Base-by-base conservation (phyloP, 176 grass and related monocot species). In the Zoysia pacifica region DNA sequence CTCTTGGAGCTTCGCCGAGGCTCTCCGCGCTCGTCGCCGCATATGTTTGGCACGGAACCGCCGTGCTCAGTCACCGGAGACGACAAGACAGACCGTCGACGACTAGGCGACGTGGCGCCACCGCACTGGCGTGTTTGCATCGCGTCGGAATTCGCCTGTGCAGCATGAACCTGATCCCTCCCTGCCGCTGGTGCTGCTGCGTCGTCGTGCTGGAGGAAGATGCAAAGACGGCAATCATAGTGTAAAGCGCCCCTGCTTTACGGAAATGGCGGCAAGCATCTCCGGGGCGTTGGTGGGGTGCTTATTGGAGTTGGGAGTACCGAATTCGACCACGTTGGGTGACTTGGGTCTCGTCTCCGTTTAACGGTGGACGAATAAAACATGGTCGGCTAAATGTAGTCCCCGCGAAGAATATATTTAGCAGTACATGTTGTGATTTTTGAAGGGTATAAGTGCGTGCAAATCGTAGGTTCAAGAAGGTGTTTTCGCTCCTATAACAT, bases 191-290 rank as follows among this genome's bases (percentile, higher is more conserved):
- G 28, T 61, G 19, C 41, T 6, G 63, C 38, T 49, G 44, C 64
- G 3, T 69, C 63, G 13, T 20, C 59, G 47, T 41, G 68, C 74
- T n/a, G 48, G 45, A 52, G 77, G 58, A 38, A 82, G 87, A 85
- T 85, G 87, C 87, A 78, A 89, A 89, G 83, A 68, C 38, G 82
- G 68, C 68, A 86, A 89, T 89, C 83, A 82, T 86, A 9, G 60
- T 77, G 87, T 65, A 89, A 89, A 89, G 87, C 78, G 51, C 46
- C 73, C 42, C 1, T 28, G 61, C 87, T 89, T 89, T 89, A 53
- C 73, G 12, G 12, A 20, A 80, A 81, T 61, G 84, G 48, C 52
- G 70, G 83, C 83, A 55, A 18, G 87, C 87, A 89, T 89, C 81
- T 89, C 42, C 10, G 9, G 51, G 36, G 46, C 48, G 61, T 40